Percentiles rank a stretch among this genome's conserved stretches.
These are phyloP conservation scores for Ustilaginoidea virens DNA, from an alignment of 2,329 filamentous ascomycete species.

Conservation along the genomic window DNA sequence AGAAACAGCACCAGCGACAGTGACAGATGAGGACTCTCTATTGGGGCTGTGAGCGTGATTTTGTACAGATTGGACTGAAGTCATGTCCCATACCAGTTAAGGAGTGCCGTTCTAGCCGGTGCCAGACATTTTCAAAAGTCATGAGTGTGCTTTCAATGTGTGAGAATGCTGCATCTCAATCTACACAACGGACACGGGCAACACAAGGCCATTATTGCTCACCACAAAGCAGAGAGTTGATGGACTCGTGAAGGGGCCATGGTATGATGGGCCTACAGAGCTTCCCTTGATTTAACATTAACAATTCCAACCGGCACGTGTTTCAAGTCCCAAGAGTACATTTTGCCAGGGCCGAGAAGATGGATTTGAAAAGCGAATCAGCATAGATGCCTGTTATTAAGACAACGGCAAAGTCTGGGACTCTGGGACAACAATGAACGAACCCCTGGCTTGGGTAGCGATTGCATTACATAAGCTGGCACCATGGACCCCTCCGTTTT, in stretches of 20 bases:
- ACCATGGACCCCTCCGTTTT: neutral
- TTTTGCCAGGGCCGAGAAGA: too few relatives aligned
- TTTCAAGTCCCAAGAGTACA: too few relatives aligned
- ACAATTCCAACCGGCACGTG: too few relatives aligned
- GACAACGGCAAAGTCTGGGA: too few relatives aligned
- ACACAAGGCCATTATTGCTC: conserved; percentile 1
- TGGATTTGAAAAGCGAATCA: too few relatives aligned
- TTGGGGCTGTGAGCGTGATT: conserved; percentile 8
- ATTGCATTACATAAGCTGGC: neutral
- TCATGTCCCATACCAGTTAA: conserved; percentile 24
- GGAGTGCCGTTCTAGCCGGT: conserved; percentile 30
- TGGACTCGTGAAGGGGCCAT: conserved; percentile 6
- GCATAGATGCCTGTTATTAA: too few relatives aligned
- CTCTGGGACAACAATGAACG: too few relatives aligned
- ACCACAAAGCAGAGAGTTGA: conserved; percentile 6
- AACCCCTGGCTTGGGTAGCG: too few relatives aligned
- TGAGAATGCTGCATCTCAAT: too few relatives aligned
- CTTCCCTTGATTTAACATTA: too few relatives aligned
- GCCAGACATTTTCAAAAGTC: conserved; percentile 32
- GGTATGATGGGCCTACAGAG: neutral
- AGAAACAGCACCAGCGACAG: conserved; percentile 30
- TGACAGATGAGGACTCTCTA: conserved; percentile 34
- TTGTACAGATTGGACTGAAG: too few relatives aligned
- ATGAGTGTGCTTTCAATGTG: conserved; percentile 22
- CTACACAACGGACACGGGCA: neutral